Base-by-base conservation (phyloP, 345 rosid genomes). In the Streptanthus diversifolius region DNA sequence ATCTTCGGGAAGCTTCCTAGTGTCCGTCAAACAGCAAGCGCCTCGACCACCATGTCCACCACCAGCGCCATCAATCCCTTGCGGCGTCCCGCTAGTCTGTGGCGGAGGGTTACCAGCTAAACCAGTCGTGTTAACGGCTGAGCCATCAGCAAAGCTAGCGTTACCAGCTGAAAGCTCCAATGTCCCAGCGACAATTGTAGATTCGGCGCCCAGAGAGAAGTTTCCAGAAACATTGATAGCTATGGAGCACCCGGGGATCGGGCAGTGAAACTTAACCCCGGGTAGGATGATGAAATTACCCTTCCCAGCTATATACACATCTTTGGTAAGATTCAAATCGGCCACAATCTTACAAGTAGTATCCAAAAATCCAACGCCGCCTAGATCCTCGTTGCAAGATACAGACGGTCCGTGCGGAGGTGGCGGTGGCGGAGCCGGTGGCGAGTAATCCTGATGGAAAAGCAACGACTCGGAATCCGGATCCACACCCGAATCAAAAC, bases 1-100 rank as follows among this genome's bases (percentile, higher is more conserved):
- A 72, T 95, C 98, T 82, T 89, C 98, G 3, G 98, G 89, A 60
- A 89, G 83, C 89, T 86, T 87, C 17, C 57, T 75, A 51, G 85
- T 69, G 69, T 88, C 90, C 27, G 83, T 82, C 82, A 88, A 82
- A 72, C 91, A 92, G 53, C 86, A 78, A 19, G 99, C 99, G 0
- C 99, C 99, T 64, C 99, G 83, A 45, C 99, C 99, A 41, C 98
- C 98, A 57, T 95, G 99, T 25, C 98, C 99, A 25, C 99, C 99
- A 24, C 98, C 99, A 1, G 91, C 84, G 48, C 99, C 99, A 1
- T 87, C 92, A 1, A 89, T 72, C 68, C 92, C 97, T 66, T 85
- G 91, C 3, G 99, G 95, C 8, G 96, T 90, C 61, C 99, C 99
- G 22, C 99, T 95, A 14, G 99, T 92, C 91, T 88, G 96, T 6